Percentiles rank a stretch among this genome's conserved stretches.
These are phyloP conservation scores for Daldinia bambusicola DNA, from an alignment of 495 filamentous ascomycete species.

Conservation along the genomic window DNA sequence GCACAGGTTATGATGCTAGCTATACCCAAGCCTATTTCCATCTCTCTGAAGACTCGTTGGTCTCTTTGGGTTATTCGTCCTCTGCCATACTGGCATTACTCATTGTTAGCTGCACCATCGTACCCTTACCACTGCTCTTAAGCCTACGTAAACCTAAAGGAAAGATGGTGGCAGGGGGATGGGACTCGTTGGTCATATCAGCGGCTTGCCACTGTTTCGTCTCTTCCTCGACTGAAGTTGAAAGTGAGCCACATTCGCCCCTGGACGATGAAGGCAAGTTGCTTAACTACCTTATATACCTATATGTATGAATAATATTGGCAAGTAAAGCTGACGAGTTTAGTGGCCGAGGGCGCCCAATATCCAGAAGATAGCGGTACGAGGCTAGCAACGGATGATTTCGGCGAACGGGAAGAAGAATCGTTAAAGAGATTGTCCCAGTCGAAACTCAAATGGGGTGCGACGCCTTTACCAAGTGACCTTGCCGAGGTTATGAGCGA, in stretches of 20 bases:
- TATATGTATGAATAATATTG: neutral
- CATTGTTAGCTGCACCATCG: neutral
- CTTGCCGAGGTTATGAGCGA: neutral
- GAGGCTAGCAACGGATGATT: neutral
- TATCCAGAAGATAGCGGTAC: neutral
- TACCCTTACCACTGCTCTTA: neutral
- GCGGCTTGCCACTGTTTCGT: neutral
- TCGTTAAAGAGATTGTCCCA: neutral
- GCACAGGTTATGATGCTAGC: neutral
- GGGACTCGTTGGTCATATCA: neutral
- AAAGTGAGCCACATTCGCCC: neutral
- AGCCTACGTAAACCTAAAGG: neutral
- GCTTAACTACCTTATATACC: neutral
- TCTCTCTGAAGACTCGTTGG: neutral
- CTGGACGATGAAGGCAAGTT: neutral
- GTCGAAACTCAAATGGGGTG: neutral
- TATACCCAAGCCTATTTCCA: neutral
- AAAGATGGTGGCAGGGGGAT: neutral
- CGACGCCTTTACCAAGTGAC: neutral
- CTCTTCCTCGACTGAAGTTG: neutral
- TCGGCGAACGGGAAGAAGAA: neutral
- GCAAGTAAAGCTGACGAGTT: neutral
- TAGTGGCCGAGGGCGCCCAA: neutral
- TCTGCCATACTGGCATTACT: neutral
- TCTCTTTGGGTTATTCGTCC: neutral